Base-by-base conservation (phyloP, 2,329 filamentous ascomycete species). In the Botrytis byssoidea region DNA sequence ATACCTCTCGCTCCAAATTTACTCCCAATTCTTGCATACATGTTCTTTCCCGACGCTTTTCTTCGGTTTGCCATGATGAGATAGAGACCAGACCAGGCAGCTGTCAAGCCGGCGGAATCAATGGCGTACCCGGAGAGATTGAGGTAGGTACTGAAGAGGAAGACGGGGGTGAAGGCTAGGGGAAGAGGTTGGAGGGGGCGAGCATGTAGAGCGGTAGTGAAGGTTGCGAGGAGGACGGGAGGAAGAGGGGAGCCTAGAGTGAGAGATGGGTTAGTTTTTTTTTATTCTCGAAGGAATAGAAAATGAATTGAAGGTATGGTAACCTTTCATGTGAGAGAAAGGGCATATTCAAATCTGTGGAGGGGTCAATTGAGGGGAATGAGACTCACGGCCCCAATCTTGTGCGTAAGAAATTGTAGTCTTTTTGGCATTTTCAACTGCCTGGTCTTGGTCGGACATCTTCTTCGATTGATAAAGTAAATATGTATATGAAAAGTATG, bases 181-280 rank as follows among this genome's bases (percentile, higher is more conserved):
- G 90, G 90, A 0, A 92, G 83, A 10, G 85, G 79, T 80, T 90
- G 89, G 81, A 91, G 89, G 12, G 91, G 90, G n/a, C 89, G 88
- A 61, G 87, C 84, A 83, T 92, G 88, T 78, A 92, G 89, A 18
- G 90, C 89, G 59, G 89, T 87, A 77, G 92, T 87, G 61, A 92
- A 84, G 14, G 90, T 90, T 73, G 91, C 90, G 61, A 91, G 86
- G 20, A 91, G 82, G 18, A 88, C 90, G 37, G 91, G 88, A 2
- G 90, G 89, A 46, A 92, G 86, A 14, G 90, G 86, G 74, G 87
- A 89, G 82, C 90, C 90, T 72, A 29, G 46, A 8, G 22, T 29
- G 51, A 20, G 29, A 60, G 44, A 64, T 10, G 22, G 9, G 57
- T 42, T 46, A n/a, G 51, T 7, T 20, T 42, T 22, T 4, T 51